A percentile compares a stretch with the other conserved stretches of the same genome.
Evolutionary conservation across 176 grass and related monocot species (phyloP).

Genomic region (Aegilops bicornis): DNA sequence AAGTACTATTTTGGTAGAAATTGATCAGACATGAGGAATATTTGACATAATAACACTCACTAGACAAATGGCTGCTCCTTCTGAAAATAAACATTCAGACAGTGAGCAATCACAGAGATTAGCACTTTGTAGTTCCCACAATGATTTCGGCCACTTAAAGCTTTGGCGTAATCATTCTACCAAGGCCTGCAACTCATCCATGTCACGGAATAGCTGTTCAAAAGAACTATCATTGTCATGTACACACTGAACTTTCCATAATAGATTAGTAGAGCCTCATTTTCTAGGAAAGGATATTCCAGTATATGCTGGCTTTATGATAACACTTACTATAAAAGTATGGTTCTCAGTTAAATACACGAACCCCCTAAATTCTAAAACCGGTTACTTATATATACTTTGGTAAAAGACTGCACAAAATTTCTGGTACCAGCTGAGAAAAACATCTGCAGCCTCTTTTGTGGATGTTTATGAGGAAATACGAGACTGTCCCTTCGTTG

Average conservation of each 20-base stretch:
- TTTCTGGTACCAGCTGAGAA: neutral
- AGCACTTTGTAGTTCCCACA: neutral
- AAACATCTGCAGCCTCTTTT: neutral
- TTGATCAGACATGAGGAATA: neutral
- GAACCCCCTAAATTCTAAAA: neutral
- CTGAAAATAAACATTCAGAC: neutral
- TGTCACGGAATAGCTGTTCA: neutral
- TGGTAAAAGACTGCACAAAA: neutral
- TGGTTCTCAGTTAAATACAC: neutral
- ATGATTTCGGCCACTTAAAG: neutral
- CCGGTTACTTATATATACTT: neutral
- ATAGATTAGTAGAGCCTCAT: neutral
- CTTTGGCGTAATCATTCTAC: conserved; percentile 2
- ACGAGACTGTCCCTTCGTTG: neutral
- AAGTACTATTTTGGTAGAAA: neutral
- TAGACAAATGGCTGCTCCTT: neutral
- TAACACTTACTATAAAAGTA: neutral
- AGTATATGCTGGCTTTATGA: neutral
- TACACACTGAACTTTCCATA: neutral
- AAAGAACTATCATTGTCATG: conserved; percentile 9
- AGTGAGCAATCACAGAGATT: neutral
- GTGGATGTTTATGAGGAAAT: neutral
- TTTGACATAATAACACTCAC: neutral
- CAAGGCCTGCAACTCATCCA: neutral
- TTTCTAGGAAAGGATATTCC: neutral